Base-by-base conservation (phyloP, 352 stramenopile genomes). In the Globisporangium splendens region DNA sequence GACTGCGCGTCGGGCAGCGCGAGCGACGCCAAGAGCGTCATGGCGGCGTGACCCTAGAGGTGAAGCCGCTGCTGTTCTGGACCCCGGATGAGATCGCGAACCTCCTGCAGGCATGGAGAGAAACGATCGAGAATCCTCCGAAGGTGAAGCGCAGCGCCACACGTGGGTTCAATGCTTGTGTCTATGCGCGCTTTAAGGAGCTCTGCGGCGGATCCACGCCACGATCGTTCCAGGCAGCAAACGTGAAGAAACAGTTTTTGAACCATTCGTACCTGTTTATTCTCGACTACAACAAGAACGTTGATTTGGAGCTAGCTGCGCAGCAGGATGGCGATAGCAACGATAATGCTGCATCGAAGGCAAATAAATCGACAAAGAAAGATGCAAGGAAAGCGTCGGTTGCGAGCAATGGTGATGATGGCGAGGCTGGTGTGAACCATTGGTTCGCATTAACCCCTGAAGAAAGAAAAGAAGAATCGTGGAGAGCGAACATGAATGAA, bases 211-310 rank as follows among this genome's bases (percentile, higher is more conserved):
- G 56, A 22, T 50, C 46, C 17, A 51, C 38, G 14, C 18, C 21
- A 13, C 56, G 56, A 24, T 48, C 46, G 22, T 39, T 56, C n/a
- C 24, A 50, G 38, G 55, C 56, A 8, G 39, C 50, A 41, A 50
- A 56, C 17, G 50, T 18, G 15, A 62, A 62, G 56, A 62, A 62
- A 24, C 56, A 62, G 56, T 49, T 62, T 13, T 42, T 62, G 11
- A 56, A 51, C 48, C 50, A 56, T 39, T 62, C 56, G 48, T 62
- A 51, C 28, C 38, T 56, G 48, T 62, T 62, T 49, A 62, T 62
- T 10, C 13, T 56, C 13, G 50, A 48, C 3, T 48, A 33, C 48
- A 35, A 35, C 28, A 35, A 35, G 28, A 35, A 35, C 28, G 28
- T 35, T 35, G 28, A 35, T 35, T 35, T 8, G 28, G 10, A 35